Percentiles rank a stretch among this genome's conserved stretches.
These are phyloP conservation scores for Lachnellula arida DNA, from an alignment of 2,329 filamentous ascomycete genomes.

Conservation along the genomic window DNA sequence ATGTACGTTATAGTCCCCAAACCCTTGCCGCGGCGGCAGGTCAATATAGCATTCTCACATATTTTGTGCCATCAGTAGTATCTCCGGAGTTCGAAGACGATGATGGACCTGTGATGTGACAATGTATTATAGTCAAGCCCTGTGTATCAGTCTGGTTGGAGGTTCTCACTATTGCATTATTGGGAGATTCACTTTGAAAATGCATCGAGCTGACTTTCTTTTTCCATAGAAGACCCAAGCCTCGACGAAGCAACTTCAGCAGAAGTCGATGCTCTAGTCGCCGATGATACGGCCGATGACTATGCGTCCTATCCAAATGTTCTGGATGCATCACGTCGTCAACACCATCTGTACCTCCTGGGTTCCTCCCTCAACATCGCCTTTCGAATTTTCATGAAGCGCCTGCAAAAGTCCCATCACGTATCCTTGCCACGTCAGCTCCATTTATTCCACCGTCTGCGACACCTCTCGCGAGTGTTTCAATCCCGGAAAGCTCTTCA, in stretches of 20 bases:
- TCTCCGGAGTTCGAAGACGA: conserved; percentile 48
- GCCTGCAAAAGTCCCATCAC: conserved; percentile 20
- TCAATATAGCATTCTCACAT: conserved; percentile 46
- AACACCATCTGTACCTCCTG: conserved; percentile 43
- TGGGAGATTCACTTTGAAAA: not conserved
- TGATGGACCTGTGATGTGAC: conserved; percentile 55
- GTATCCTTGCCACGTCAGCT: conserved; percentile 26
- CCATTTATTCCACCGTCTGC: conserved; percentile 26
- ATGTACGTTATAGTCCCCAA: conserved; percentile 62
- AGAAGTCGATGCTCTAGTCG: conserved; percentile 62
- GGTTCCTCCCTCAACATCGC: conserved; percentile 36
- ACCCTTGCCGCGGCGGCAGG: conserved; percentile 38
- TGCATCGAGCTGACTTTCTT: conserved; percentile 19
- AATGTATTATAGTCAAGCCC: conserved; percentile 17
- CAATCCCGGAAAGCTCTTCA: conserved; percentile 21
- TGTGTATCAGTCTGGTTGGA: conserved; percentile 37
- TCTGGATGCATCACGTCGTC: conserved; percentile 25
- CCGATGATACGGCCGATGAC: conserved; percentile 41
- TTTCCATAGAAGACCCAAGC: conserved; percentile 56
- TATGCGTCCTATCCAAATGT: conserved; percentile 11
- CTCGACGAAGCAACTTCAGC: conserved; percentile 57
- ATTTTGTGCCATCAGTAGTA: conserved; percentile 36
- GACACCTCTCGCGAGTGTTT: conserved; percentile 27
- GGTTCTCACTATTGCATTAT: conserved; percentile 22
- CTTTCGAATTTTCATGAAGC: conserved; percentile 28